Conservation (phyloP, 2,329 filamentous ascomycete species). For the Dactylellina cionopaga region DNA sequence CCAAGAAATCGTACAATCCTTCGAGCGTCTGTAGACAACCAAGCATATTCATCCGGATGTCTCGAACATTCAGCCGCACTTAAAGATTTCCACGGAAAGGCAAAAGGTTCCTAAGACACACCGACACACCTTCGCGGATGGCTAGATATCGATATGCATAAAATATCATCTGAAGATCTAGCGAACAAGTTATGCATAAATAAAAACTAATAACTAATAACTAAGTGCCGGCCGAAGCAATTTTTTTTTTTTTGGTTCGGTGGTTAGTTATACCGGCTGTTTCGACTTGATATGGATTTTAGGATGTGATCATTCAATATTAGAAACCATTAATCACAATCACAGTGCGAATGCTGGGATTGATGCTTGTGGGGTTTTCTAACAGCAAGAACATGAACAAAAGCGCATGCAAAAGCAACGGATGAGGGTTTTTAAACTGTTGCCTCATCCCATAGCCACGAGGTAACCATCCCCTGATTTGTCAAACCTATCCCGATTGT, state of each 20-base stretch:
- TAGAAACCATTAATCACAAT: neutral
- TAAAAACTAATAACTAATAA: no score
- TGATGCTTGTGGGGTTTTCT: slow-evolving; percentile 9
- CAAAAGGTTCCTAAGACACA: slow-evolving; percentile 1
- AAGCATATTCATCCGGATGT: slow-evolving; percentile 11
- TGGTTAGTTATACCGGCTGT: no score
- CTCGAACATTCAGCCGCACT: slow-evolving; percentile 37
- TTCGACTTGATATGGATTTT: no score
- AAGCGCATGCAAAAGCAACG: slow-evolving; percentile 21
- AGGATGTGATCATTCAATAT: neutral
- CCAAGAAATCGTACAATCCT: slow-evolving; percentile 28
- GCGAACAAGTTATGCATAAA: no score
- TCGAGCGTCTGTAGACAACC: slow-evolving; percentile 19
- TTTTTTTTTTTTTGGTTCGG: no score
- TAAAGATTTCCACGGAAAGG: slow-evolving; percentile 17
- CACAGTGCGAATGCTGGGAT: no score
- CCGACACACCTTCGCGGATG: neutral
- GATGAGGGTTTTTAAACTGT: no score
- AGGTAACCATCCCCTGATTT: neutral
- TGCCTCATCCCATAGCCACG: neutral
- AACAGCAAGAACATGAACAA: slow-evolving; percentile 3
- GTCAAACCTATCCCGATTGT: no score
- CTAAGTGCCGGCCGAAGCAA: no score
- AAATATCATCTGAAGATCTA: neutral
- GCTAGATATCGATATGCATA: slow-evolving; percentile 7